Evolutionary conservation across 257 asterid species (phyloP), one percentile per base, ranked within the genome.

Genomic region (Capsicum rhomboideum): DNA sequence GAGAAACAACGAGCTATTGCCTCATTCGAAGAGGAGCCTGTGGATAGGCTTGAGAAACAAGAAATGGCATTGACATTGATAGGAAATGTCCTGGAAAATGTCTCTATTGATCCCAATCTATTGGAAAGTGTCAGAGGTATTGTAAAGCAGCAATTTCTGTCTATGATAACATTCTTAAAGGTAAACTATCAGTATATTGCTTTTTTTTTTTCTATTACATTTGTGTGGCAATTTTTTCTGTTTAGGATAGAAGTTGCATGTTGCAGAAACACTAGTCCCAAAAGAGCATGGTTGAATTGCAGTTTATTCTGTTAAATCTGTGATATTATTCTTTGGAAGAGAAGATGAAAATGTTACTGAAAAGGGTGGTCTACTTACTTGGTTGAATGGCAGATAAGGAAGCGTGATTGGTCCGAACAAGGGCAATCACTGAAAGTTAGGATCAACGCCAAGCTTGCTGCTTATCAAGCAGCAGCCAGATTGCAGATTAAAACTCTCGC

Each of bases 361-460:
- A 84, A 77, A 85, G 83, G 82, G 58, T 82, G 84, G 67, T 81
- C 86, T 59, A 66, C 58, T 82, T 88, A 26, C 58, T 81, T 90
- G 84, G 66, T 84, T 86, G 31, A 34, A 53, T 87, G 82, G 86
- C 94, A 97, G 99, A 92, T 92, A 83, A 91, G 95, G 88, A 95
- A 93, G 93, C 93, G 93, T 10, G 97, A 93, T 85, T 97, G 99
- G 99, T 86, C 97, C 4, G 97, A 91, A 87, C 98, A 97, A 82
- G 99, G 99, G 85, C 98, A 92, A 78, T 83, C 83, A 81, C 89
- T 97, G 87, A 97, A 93, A 95, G 92, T 87, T 59, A 95, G 94
- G 93, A 91, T 97, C 85, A 93, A 92, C 49, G 89, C 88, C 68
- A 93, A 94, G 88, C 92, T 97, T 78, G 91, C 98, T 54, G 98